Percentiles rank a stretch among this genome's conserved stretches.
These are phyloP conservation scores for Carex kokanica DNA, from an alignment of 176 grass and related monocot species.

Conservation along the genomic window DNA sequence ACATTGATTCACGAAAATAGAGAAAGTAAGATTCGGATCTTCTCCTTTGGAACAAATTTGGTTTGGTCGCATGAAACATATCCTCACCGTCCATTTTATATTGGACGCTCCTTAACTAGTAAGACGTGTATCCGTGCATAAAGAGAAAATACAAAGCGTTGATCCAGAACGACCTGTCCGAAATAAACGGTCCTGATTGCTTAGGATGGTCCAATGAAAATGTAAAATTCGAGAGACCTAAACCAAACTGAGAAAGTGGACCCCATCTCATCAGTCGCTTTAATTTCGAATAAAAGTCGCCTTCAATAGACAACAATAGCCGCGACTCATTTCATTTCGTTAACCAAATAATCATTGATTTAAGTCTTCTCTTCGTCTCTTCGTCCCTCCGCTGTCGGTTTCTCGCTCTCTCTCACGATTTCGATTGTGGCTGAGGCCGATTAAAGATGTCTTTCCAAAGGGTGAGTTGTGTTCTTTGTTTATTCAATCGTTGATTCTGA, in stretches of 20 bases:
- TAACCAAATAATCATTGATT: background rate
- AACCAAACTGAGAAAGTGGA: background rate
- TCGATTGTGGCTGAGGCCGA: background rate
- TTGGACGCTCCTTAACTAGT: background rate
- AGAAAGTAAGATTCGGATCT: background rate
- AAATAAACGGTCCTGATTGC: background rate
- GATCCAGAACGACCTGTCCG: too few relatives aligned
- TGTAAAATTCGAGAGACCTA: background rate
- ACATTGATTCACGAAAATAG: background rate
- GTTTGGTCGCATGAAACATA: too few relatives aligned
- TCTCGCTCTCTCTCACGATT: background rate
- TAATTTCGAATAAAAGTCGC: conserved; percentile 9
- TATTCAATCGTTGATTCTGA: background rate
- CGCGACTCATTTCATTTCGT: background rate
- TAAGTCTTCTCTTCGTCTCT: background rate
- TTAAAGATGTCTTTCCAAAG: conserved; percentile 14
- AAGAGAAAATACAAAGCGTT: background rate
- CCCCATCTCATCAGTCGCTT: conserved; percentile 1
- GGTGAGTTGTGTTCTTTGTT: background rate
- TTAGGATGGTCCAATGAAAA: too few relatives aligned
- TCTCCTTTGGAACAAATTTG: background rate
- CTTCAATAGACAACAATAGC: background rate
- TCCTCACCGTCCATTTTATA: background rate
- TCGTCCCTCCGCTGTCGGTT: background rate
- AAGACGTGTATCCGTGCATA: background rate